Conservation (phyloP, 352 stramenopile genomes). For the Pythium graminicola region DNA sequence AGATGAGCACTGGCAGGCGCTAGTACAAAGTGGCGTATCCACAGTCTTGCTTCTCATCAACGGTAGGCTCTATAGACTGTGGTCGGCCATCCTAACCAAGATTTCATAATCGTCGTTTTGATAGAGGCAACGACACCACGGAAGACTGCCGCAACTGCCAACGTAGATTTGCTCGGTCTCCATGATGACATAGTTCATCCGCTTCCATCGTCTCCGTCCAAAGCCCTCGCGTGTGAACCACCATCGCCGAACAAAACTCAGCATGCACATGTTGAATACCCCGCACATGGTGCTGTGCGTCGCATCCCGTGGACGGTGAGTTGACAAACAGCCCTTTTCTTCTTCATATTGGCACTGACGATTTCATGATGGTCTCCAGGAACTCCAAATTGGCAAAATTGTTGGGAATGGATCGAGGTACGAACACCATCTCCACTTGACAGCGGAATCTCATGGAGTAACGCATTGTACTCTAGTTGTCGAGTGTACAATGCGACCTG, state of each 20-base stretch:
- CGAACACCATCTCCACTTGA: too few species aligned
- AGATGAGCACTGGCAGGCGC: constrained; percentile 16
- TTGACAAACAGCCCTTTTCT: too few species aligned
- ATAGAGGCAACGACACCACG: too few species aligned
- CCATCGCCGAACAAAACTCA: background rate
- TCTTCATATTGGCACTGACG: background rate
- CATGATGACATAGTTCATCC: background rate
- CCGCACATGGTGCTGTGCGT: background rate
- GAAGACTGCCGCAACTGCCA: background rate
- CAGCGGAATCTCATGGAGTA: too few species aligned
- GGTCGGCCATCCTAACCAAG: background rate
- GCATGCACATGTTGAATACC: too few species aligned
- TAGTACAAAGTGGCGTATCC: constrained; percentile 5
- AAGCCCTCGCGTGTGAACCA: background rate
- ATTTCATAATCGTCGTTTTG: too few species aligned
- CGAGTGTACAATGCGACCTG: constrained; percentile 73
- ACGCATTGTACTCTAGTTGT: too few species aligned
- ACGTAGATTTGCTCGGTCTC: constrained; percentile 16
- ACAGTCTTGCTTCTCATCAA: constrained; percentile 20
- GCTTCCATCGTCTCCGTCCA: background rate
- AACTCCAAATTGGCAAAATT: constrained; percentile 37
- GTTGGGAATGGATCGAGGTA: constrained; percentile 68
- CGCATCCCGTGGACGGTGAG: constrained; percentile 11
- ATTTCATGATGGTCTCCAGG: constrained; percentile 14
- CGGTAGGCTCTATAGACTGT: background rate